Evolutionary conservation across 176 grass and related monocot species (phyloP).

Genomic region (Hyparrhenia diplandra): DNA sequence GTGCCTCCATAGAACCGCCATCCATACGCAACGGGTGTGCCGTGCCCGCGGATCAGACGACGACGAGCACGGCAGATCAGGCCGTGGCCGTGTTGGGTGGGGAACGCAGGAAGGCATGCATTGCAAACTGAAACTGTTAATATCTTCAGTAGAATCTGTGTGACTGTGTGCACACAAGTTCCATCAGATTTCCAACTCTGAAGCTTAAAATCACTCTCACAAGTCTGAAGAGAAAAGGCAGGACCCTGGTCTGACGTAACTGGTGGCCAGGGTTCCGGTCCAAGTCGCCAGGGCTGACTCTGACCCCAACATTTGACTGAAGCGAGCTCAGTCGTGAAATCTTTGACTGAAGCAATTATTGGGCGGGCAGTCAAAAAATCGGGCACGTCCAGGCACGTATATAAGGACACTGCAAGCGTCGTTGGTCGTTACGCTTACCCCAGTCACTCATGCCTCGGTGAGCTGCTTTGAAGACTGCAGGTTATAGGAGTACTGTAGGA

Average conservation of each 20-base stretch:
- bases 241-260: background rate
- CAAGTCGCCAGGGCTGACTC: slow-evolving; percentile 19
- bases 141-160: background rate
- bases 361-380: background rate
- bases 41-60: too few relatives aligned
- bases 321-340: background rate
- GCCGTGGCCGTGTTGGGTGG: too few relatives aligned
- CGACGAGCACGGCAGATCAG: too few relatives aligned
- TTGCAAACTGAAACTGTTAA: background rate
- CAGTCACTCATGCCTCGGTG: background rate
- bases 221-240: background rate
- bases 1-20: background rate
- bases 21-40: background rate
- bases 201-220: background rate
- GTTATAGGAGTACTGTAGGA: background rate
- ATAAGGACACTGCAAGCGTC: background rate
- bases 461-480: background rate
- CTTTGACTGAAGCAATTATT: background rate
- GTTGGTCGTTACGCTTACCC: background rate
- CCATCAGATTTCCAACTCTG: too few relatives aligned
- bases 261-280: background rate
- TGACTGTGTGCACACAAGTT: background rate
- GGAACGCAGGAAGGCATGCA: background rate
- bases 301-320: slow-evolving; percentile 7
- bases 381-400: background rate